Conservation (phyloP, 1,284 basidiomycete genomes). For the Moniliophthora roreri region DNA sequence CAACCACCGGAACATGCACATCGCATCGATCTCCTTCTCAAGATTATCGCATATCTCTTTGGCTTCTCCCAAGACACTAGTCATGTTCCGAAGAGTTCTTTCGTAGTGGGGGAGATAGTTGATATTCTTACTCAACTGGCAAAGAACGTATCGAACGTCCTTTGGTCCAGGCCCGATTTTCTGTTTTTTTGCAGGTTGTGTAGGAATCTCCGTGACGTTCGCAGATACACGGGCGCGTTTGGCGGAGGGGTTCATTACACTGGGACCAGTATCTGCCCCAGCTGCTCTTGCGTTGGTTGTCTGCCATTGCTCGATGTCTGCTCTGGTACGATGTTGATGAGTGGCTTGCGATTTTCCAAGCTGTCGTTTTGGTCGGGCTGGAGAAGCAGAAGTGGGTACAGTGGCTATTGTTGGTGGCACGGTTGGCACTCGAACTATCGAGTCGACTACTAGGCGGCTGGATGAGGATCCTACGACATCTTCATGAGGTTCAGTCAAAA, state of each 20-base stretch:
- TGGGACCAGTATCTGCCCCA: too few species aligned
- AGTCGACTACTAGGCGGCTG: too few species aligned
- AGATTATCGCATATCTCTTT: neutral
- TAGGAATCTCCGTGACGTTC: neutral
- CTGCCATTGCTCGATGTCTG: neutral
- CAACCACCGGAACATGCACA: slow-evolving; percentile 6
- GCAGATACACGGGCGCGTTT: neutral
- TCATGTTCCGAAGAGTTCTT: neutral
- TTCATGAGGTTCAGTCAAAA: too few species aligned
- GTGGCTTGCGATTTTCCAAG: too few species aligned
- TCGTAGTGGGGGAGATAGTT: neutral
- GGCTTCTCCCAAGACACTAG: neutral
- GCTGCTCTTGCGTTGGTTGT: too few species aligned
- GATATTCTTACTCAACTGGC: neutral
- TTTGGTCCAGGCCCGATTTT: neutral
- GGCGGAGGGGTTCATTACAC: neutral
- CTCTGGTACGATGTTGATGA: too few species aligned
- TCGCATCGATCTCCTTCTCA: slow-evolving; percentile 4
- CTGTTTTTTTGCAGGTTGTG: neutral
- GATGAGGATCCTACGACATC: too few species aligned
- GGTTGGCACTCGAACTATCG: too few species aligned
- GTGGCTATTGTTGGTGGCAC: too few species aligned
- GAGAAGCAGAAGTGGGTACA: too few species aligned
- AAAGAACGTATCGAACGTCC: slow-evolving; percentile 5
- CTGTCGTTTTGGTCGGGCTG: too few species aligned